Percentiles rank a stretch among this genome's conserved stretches.
These are phyloP conservation scores for Kodamaea ohmeri DNA, from an alignment of 1,139 yeast genomes.

Conservation along the genomic window DNA sequence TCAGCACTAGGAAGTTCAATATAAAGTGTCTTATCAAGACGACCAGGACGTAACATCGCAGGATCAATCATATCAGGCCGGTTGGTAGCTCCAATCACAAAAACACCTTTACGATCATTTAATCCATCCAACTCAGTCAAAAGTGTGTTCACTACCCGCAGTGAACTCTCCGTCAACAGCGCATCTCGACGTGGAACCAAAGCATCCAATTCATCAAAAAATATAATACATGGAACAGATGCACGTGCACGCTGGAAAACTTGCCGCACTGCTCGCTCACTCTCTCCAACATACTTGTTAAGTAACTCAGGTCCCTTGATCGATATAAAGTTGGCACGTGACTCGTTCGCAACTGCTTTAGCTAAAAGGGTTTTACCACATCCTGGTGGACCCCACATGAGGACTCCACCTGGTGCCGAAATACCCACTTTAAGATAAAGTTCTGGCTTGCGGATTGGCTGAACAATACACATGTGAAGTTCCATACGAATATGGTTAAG, in stretches of 20 bases:
- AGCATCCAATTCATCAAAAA: slow-evolving; percentile 95
- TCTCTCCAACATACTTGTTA: slow-evolving; percentile 95
- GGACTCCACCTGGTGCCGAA: slow-evolving; percentile 94
- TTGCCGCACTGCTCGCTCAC: slow-evolving; percentile 92
- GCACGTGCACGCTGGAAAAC: slow-evolving; percentile 94
- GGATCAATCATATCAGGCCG: slow-evolving; percentile 98
- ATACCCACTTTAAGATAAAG: slow-evolving; percentile 88
- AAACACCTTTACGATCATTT: slow-evolving; percentile 87
- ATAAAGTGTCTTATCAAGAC: slow-evolving; percentile 88
- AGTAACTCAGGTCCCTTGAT: slow-evolving; percentile 95
- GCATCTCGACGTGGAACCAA: slow-evolving; percentile 92
- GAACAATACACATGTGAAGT: slow-evolving; percentile 94
- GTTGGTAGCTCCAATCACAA: slow-evolving; percentile 95
- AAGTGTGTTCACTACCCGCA: slow-evolving; percentile 90
- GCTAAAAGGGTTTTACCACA: slow-evolving; percentile 97
- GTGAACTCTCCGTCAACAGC: slow-evolving; percentile 81
- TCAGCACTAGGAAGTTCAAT: slow-evolving; percentile 80
- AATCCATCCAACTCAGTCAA: slow-evolving; percentile 93
- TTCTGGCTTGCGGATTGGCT: slow-evolving; percentile 92
- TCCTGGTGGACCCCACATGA: slow-evolving; percentile 99
- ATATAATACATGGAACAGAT: slow-evolving; percentile 90
- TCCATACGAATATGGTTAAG: slow-evolving; percentile 77
- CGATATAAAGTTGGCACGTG: slow-evolving; percentile 92
- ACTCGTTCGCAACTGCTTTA: slow-evolving; percentile 98
- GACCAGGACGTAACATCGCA: slow-evolving; percentile 96